Evolutionary conservation across 345 rosid genomes (phyloP), one percentile per base, ranked within the genome.

Genomic region (Salix dunnii): DNA sequence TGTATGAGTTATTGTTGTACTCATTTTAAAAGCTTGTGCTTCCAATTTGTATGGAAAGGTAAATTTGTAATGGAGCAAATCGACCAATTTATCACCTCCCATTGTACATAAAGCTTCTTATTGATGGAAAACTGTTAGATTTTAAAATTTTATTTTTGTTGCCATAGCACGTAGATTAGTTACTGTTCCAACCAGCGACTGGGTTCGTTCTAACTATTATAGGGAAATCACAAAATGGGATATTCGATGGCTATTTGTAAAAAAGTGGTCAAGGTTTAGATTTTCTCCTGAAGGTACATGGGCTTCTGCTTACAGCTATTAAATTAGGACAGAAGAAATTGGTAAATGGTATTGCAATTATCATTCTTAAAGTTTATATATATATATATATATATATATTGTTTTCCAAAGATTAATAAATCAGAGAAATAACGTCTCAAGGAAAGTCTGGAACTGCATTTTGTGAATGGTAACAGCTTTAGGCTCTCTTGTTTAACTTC

Each of bases 81-180:
- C 65, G 78, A 75, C 35, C 33, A 31, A 64, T 51, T 40, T 28
- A 35, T 28, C 43, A n/a, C 70, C 58, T 69, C 68, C n/a, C 67
- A 18, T 21, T 51, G 78, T 79, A 79, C 73, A 74, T 51, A 70
- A 40, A 55, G 53, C 49, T 70, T 74, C 67, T 49, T 49, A 25
- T 42, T 77, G 55, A 27, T 49, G 43, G 25, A 42, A 70, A 51
- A 35, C 63, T 69, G 25, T 30, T 23, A 25, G 48, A 28, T 74
- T 62, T 43, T 68, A 28, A 28, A 10, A 58, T 23, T 1, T 33
- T 23, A 43, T 3, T 64, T 48, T 62, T 48, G 7, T 27, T 4
- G 60, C 16, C 27, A 7, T 7, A 7, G 6, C 18, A 18, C 31
- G 21, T 61, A 14, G 12, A 1, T 27, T 64, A 12, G 63, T 17